These are phyloP conservation scores for Glycine latifolia DNA, from an alignment of 306 rosid species.

Conservation along the genomic window DNA sequence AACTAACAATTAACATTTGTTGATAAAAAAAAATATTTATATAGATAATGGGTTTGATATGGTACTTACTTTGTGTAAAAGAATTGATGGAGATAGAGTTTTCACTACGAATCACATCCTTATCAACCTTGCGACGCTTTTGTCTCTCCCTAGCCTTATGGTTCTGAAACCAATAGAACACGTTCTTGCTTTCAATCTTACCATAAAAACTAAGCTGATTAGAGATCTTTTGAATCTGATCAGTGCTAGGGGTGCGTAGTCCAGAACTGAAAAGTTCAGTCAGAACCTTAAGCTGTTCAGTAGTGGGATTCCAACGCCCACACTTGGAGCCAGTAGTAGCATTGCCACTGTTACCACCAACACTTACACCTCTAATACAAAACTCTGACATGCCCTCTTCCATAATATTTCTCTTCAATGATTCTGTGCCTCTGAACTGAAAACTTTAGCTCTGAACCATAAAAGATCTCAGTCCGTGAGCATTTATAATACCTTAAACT, in stretches of 20 bases:
- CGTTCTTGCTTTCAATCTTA: constrained; percentile 97
- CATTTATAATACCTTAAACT: constrained; percentile 64
- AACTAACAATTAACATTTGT: no score
- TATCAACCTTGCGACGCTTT: constrained; percentile 70
- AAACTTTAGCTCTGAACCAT: constrained; percentile 36
- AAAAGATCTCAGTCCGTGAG: constrained; percentile 61
- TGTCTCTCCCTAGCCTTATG: constrained; percentile 96
- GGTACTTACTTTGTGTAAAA: constrained; percentile 60
- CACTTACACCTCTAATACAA: constrained; percentile 51
- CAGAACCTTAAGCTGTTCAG: constrained; percentile 83
- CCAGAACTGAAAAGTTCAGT: constrained; percentile 88
- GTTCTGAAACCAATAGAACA: constrained; percentile 97
- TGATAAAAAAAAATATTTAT: no score
- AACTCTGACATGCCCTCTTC: constrained; percentile 77
- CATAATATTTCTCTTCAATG: constrained; percentile 53
- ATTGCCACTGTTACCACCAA: no score
- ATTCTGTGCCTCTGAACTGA: constrained; percentile 29
- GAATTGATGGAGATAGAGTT: constrained; percentile 46
- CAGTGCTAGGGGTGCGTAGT: constrained; percentile 89
- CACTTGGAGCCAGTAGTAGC: constrained; percentile 62
- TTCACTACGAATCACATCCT: constrained; percentile 33
- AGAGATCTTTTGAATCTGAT: constrained; percentile 93
- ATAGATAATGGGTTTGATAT: not conserved
- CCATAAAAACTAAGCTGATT: constrained; percentile 89
- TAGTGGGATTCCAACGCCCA: constrained; percentile 97